These are phyloP conservation scores for Rasamsonia emersonii DNA, from an alignment of 2,329 filamentous ascomycete species.

Conservation along the genomic window DNA sequence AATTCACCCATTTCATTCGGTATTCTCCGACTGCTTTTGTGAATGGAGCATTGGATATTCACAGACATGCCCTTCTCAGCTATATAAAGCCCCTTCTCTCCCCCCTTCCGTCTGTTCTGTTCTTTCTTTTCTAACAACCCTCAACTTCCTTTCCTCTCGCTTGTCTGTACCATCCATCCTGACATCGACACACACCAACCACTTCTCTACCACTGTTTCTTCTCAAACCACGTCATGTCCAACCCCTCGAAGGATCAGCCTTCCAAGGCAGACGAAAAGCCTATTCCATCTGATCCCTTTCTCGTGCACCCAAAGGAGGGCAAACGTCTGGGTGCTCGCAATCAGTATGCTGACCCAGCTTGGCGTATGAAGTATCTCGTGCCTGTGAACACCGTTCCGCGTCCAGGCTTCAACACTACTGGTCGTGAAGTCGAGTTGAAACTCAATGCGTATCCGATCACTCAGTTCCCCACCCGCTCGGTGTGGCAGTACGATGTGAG, in stretches of 20 bases:
- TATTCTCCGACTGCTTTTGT: too few species aligned
- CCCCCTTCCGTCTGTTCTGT: constrained; percentile 5
- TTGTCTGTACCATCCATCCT: constrained; percentile 3
- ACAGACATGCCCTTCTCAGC: constrained; percentile 3
- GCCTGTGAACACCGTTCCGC: constrained; percentile 28
- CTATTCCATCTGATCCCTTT: background rate
- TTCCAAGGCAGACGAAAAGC: background rate
- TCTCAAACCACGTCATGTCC: background rate
- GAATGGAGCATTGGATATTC: too few species aligned
- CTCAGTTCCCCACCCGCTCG: constrained; percentile 47
- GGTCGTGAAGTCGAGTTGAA: constrained; percentile 49
- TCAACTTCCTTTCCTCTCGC: constrained; percentile 5
- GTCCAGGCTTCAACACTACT: constrained; percentile 50
- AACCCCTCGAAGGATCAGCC: background rate
- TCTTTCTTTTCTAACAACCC: constrained; percentile 4
- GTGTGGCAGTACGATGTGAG: constrained; percentile 82
- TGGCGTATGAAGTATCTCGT: constrained; percentile 21
- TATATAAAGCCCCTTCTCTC: constrained; percentile 7
- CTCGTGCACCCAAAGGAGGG: background rate
- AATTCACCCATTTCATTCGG: constrained; percentile 2
- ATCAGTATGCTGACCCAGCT: constrained; percentile 17
- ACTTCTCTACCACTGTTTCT: constrained; percentile 6
- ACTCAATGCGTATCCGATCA: constrained; percentile 70
- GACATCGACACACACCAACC: constrained; percentile 4
- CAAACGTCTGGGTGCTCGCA: constrained; percentile 2